A percentile compares a stretch with the other conserved stretches of the same genome.
phyloP scores from a whole-genome alignment of 2,329 filamentous ascomycete species.

The Talaromyces sp. region DNA sequence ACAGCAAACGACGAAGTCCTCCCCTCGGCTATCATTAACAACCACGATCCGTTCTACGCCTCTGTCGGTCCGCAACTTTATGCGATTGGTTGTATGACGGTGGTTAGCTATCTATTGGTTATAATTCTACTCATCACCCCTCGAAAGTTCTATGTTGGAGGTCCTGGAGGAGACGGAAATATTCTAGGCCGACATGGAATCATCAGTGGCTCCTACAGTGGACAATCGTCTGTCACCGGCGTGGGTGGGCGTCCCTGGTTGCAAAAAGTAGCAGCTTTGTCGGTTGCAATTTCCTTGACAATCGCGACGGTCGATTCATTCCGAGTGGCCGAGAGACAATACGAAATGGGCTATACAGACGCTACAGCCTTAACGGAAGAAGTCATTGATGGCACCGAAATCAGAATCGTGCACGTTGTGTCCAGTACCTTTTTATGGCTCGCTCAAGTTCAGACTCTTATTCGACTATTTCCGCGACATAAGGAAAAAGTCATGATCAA shows the following conservation, averaged over 20 bases:
- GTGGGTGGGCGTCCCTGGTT: conserved; percentile 92
- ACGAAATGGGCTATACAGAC: conserved; percentile 75
- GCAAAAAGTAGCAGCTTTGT: conserved; percentile 69
- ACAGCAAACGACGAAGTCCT: conserved; percentile 33
- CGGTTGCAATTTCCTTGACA: conserved; percentile 76
- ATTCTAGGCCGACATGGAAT: conserved; percentile 79
- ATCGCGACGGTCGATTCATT: conserved; percentile 94
- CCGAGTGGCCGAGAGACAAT: conserved; percentile 76
- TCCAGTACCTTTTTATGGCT: conserved; percentile 97
- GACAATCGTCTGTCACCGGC: conserved; percentile 67
- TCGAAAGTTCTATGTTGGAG: conserved; percentile 86
- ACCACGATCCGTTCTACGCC: conserved; percentile 85
- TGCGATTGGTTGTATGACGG: conserved; percentile 84
- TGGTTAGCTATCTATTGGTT: conserved; percentile 86
- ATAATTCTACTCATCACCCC: conserved; percentile 93
- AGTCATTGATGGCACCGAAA: conserved; percentile 79
- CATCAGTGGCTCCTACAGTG: conserved; percentile 72
- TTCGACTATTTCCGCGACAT: conserved; percentile 90
- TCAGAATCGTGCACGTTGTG: conserved; percentile 87
- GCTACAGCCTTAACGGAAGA: conserved; percentile 70
- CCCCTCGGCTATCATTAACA: conserved; percentile 60
- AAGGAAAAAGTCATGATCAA: conserved; percentile 98
- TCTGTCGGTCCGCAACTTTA: conserved; percentile 92
- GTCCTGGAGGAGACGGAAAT: conserved; percentile 63
- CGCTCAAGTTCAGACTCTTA: conserved; percentile 93